Base-by-base conservation (phyloP, 441 rosid genomes). In the Pelargonium fulgidum region DNA sequence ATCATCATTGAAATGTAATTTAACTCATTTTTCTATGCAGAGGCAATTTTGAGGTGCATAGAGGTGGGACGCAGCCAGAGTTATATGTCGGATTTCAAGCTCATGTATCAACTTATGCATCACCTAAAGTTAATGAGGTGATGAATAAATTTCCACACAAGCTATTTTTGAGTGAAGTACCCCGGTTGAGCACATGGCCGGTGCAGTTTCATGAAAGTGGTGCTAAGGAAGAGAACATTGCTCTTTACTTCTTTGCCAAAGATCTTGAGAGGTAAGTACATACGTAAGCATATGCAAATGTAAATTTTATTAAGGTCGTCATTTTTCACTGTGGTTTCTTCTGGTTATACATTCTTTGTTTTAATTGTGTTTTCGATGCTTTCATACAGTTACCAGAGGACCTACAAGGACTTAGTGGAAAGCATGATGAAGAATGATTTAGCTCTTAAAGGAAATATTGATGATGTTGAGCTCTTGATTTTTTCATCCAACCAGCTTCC, bases 191-290 rank as follows among this genome's bases (percentile, higher is more conserved):
- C 81, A 77, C 85, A 22, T 95, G 99, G 99, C 98, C 98, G 5
- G 70, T 73, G 61, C 96, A 88, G 76, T 95, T 95, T 83, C 84
- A 81, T 72, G 85, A 78, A 24, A 69, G 59, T 77, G 94, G 98
- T 75, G 85, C 86, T 45, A 85, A 81, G 72, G 99, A 92, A 77
- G 89, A 86, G 74, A 90, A 95, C 77, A 87, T 95, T 81, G 99
- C 99, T 76, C 86, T 95, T 6, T 95, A 88, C 89, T 91, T 95
- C 77, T 95, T 92, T 83, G 99, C 99, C 29, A 85, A 86, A 85
- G 94, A 92, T 81, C 71, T 78, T 63, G 96, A 88, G 75, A 89
- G 98, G 99, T 91, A 74, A 71, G 62, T 72, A 26, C 13, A 12
- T 12, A 11, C 10, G 8, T 39, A 62, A 16, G 41, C 41, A 62